Base-by-base conservation (phyloP, 2,329 filamentous ascomycete genomes). In the Stagonosporopsis tanaceti region DNA sequence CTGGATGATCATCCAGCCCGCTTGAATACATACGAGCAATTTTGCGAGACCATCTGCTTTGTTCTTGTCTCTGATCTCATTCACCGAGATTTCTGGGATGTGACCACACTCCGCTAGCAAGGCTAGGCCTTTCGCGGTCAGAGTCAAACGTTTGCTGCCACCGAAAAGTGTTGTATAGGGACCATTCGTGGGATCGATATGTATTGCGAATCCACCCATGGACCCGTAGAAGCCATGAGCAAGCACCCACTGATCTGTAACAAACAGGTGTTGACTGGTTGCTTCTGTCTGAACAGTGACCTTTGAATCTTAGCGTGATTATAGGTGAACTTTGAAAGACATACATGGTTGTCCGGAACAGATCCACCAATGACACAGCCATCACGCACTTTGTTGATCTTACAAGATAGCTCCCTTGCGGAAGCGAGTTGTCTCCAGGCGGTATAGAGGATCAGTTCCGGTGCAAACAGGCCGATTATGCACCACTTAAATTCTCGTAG, bases 161-260 rank as follows among this genome's bases (percentile, higher is more conserved):
- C 20, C 20, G 20, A 20, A 20, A 20, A 20, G 14, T 12, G 2
- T 27, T 6, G 24, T 12, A 14, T n/a, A 6, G 42, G 12, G 11
- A 20, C 35, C 20, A 35, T 6, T 6, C 38, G 20, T 12, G 20
- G 35, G 6, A 22, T 35, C 20, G 14, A 17, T 27, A 8, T 50
- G 38, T 17, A 50, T 25, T 12, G 27, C 47, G 27, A 50, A 50
- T n/a, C 47, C 47, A 1, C 47, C 47, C 47, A 50, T 50, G 14
- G 42, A 28, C 5, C 38, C 47, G 22, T 42, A 50, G 28, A 42
- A 38, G 22, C 47, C 44, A n/a, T 28, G 46, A 11, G 30, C 24
- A 35, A 44, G 34, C 24, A 11, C 37, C 41, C 41, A 48, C 35
- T 20, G 20, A 20, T 20, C 20, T 20, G 20, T 20, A 20, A 20